A percentile compares a stretch with the other conserved stretches of the same genome.
Conservation (phyloP, 1,284 basidiomycete species). For the Ganoderma resinaceum region DNA sequence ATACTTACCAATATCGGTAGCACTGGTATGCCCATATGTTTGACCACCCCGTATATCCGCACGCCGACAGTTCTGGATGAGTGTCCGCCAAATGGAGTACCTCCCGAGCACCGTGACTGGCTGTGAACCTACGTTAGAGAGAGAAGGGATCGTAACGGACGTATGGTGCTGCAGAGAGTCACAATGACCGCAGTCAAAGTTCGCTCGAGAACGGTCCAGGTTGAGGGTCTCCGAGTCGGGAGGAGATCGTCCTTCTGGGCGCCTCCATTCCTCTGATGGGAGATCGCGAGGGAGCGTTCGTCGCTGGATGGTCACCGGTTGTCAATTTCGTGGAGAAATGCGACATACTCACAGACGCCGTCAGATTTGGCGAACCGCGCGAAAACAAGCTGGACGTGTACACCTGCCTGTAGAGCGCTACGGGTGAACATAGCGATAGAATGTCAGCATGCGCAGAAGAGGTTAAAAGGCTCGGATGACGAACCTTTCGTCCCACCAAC, state of each 20-base stretch:
- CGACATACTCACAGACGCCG: not conserved
- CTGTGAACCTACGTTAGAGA: not conserved
- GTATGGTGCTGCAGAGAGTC: not conserved
- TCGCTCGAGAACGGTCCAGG: slow-evolving; percentile 13
- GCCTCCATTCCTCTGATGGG: slow-evolving; percentile 3
- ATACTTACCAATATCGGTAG: not conserved
- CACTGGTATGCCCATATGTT: not conserved
- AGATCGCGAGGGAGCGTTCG: not conserved
- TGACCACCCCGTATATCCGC: not conserved
- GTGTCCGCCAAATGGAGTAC: not conserved
- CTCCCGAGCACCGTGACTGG: not conserved
- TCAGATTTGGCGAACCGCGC: not conserved
- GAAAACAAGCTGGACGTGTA: not conserved
- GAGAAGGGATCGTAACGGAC: not conserved
- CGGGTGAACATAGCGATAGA: not conserved
- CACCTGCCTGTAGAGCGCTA: not conserved
- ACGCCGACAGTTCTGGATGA: not conserved
- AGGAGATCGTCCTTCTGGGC: slow-evolving; percentile 7
- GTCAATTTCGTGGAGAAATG: not conserved
- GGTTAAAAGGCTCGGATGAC: slow-evolving; percentile 1
- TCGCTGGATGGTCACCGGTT: not conserved
- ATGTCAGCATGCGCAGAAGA: not conserved
- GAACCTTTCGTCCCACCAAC: not conserved
- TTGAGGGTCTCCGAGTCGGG: not conserved
- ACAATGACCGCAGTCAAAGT: not conserved